These are phyloP conservation scores for Salix dunnii DNA, from an alignment of 345 rosid species.

Conservation along the genomic window DNA sequence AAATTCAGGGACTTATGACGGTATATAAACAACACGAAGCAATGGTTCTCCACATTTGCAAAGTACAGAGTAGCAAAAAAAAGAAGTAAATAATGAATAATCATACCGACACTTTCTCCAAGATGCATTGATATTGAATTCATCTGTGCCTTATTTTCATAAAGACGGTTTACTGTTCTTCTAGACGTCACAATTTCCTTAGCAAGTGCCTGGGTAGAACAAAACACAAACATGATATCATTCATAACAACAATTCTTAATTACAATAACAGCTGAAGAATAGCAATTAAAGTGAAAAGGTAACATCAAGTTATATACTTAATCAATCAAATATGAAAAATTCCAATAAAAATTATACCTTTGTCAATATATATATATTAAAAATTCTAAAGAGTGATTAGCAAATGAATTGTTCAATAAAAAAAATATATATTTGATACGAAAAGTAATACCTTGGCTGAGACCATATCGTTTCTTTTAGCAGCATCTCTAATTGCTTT, in stretches of 20 bases:
- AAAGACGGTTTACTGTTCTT: constrained; percentile 72
- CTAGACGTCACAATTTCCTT: constrained; percentile 75
- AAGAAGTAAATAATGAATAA: constrained; percentile 14
- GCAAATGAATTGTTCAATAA: neutral
- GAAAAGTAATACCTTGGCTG: constrained; percentile 62
- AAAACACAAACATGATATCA: neutral
- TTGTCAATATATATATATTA: too few relatives aligned
- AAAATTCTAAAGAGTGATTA: neutral
- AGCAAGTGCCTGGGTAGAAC: constrained; percentile 65
- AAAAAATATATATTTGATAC: neutral
- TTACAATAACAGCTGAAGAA: neutral
- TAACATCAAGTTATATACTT: neutral
- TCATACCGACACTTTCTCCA: constrained; percentile 88
- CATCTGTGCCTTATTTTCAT: constrained; percentile 91
- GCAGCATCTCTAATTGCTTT: constrained; percentile 91
- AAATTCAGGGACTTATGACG: neutral
- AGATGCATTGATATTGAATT: constrained; percentile 96
- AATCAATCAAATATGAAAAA: neutral
- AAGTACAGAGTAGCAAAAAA: neutral
- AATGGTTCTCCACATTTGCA: neutral
- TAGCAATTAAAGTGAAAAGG: neutral
- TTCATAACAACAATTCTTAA: neutral
- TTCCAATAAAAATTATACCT: too few relatives aligned
- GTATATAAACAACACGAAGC: neutral
- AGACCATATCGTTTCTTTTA: constrained; percentile 80